Conservation (phyloP, 768 basidiomycete genomes). For the Tricholoma sp. region DNA sequence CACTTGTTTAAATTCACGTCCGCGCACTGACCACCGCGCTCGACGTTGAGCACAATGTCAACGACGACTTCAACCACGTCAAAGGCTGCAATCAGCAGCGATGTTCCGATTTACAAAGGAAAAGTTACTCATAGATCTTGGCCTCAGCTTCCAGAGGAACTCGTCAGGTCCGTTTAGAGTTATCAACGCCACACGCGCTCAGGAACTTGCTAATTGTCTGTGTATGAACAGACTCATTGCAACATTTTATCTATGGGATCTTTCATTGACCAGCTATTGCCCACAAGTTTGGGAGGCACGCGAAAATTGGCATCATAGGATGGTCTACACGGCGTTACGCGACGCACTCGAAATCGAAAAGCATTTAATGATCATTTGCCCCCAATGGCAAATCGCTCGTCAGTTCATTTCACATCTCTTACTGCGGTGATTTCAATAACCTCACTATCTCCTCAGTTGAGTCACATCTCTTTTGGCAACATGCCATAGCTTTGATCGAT, state of each 20-base stretch:
- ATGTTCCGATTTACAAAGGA: constrained; percentile 45
- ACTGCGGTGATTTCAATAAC: constrained; percentile 5
- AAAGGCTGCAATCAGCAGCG: constrained; percentile 20
- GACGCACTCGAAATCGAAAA: constrained; percentile 55
- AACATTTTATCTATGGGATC: constrained; percentile 53
- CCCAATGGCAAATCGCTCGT: constrained; percentile 57
- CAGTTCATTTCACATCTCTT: constrained; percentile 24
- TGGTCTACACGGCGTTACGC: constrained; percentile 58
- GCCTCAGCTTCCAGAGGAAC: constrained; percentile 57
- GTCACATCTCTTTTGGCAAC: constrained; percentile 66
- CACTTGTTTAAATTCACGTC: constrained; percentile 27
- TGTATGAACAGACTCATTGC: constrained; percentile 43
- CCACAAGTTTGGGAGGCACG: constrained; percentile 45
- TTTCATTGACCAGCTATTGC: constrained; percentile 35
- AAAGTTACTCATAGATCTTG: constrained; percentile 53
- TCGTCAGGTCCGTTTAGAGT: constrained; percentile 44
- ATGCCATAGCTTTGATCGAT: constrained; percentile 57
- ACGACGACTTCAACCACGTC: constrained; percentile 9
- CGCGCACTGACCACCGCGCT: constrained; percentile 39
- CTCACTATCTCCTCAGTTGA: constrained; percentile 42
- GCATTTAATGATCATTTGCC: constrained; percentile 57
- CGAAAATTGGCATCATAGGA: constrained; percentile 55
- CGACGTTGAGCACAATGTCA: constrained; percentile 19
- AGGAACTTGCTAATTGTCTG: constrained; percentile 10
- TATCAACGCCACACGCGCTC: constrained; percentile 29